A percentile compares a stretch with the other conserved stretches of the same genome.
Conservation (phyloP, 2,329 filamentous ascomycete genomes). For the Aureobasidium subglaciale region DNA sequence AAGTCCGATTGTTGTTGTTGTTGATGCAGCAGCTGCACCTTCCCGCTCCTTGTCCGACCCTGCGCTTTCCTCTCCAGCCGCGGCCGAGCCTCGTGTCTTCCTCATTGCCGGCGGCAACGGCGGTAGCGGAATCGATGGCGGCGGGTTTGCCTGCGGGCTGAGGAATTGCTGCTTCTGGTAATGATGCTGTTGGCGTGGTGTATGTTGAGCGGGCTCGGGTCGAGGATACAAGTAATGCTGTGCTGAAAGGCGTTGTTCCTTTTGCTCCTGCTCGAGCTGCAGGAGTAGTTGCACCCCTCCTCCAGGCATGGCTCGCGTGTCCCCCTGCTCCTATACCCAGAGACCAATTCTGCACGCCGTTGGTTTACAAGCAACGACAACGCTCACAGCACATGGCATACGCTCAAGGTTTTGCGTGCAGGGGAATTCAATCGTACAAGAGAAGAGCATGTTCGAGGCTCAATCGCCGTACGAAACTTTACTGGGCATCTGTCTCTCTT, state of each 20-base stretch:
- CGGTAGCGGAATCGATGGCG: conserved; percentile 13
- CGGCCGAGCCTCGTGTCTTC: neutral
- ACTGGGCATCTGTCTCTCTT: neutral
- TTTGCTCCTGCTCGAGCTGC: conserved; percentile 4
- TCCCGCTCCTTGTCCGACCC: neutral
- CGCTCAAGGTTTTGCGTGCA: neutral
- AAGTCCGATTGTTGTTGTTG: neutral
- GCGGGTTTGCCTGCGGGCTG: neutral
- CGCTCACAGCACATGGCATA: neutral
- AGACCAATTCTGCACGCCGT: neutral
- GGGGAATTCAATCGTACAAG: neutral
- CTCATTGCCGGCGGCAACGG: conserved; percentile 13
- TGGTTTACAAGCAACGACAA: neutral
- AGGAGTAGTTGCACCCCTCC: conserved; percentile 6
- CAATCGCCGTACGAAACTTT: too few species aligned
- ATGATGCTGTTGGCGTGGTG: neutral
- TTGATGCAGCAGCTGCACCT: neutral
- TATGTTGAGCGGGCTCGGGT: neutral
- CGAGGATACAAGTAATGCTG: neutral
- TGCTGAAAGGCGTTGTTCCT: neutral
- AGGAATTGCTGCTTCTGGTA: neutral
- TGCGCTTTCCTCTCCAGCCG: neutral
- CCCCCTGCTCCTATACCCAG: neutral
- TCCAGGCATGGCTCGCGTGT: neutral
- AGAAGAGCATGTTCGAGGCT: neutral